Conservation (phyloP, 176 grass and related monocot species). For the Oryza punctata region DNA sequence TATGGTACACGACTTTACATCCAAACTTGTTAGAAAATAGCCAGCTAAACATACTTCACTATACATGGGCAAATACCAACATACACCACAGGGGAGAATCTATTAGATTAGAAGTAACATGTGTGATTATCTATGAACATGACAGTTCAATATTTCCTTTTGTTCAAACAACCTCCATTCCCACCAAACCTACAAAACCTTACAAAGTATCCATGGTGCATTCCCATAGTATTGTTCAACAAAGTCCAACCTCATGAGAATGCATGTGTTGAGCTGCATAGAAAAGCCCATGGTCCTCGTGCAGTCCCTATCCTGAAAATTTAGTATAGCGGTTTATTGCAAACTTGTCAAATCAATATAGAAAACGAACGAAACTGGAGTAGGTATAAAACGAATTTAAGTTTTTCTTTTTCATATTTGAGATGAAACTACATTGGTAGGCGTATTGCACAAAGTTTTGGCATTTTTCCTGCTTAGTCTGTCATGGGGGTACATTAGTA, state of each 20-base stretch:
- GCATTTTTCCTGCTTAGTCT: not conserved
- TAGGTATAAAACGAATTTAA: not conserved
- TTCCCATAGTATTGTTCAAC: not conserved
- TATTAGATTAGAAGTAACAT: not conserved
- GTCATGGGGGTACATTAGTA: not conserved
- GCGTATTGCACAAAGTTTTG: not conserved
- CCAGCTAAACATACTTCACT: not conserved
- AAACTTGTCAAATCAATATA: not conserved
- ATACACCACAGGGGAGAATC: not conserved
- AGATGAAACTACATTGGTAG: not conserved
- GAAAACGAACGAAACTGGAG: not conserved
- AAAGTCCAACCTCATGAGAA: not conserved
- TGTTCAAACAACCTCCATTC: not conserved
- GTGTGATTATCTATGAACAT: not conserved
- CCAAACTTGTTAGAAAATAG: not conserved
- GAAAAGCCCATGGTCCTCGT: conserved; percentile 55
- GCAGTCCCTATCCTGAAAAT: conserved; percentile 58
- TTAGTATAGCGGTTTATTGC: not conserved
- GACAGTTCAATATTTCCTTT: not conserved
- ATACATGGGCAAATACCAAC: not conserved
- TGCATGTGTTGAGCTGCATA: not conserved
- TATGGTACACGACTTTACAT: not conserved
- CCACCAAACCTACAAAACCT: not conserved
- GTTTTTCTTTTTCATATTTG: not conserved
- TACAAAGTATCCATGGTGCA: not conserved